A percentile compares a stretch with the other conserved stretches of the same genome.
Conservation (phyloP, 2,329 filamentous ascomycete genomes). For the Trichophyton schoenleinii region DNA sequence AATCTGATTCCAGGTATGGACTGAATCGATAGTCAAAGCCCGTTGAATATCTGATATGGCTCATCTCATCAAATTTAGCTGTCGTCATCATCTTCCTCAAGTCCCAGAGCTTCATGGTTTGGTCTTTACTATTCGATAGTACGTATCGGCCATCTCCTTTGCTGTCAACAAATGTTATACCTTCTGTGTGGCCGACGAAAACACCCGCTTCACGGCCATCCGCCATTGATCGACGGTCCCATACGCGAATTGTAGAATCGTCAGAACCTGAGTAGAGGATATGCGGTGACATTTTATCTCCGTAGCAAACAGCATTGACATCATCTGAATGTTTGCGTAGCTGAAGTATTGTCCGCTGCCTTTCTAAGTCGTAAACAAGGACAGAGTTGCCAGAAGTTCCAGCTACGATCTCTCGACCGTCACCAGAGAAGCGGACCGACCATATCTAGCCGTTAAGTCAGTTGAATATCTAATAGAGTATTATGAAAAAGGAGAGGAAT, state of each 20-base stretch:
- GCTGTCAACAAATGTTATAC: constrained; percentile 57
- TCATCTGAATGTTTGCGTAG: constrained; percentile 72
- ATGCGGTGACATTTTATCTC: constrained; percentile 75
- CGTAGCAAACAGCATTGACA: constrained; percentile 94
- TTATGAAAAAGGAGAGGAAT: background rate
- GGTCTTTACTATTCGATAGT: constrained; percentile 87
- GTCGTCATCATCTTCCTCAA: constrained; percentile 75
- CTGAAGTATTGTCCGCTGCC: constrained; percentile 58
- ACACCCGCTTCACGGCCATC: constrained; percentile 51
- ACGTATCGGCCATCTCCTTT: constrained; percentile 86
- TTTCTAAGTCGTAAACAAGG: constrained; percentile 86
- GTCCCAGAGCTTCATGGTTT: constrained; percentile 97
- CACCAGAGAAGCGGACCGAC: constrained; percentile 84
- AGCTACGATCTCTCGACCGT: constrained; percentile 79
- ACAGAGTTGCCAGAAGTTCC: constrained; percentile 70
- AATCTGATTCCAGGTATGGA: constrained; percentile 42
- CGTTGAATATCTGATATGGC: constrained; percentile 42
- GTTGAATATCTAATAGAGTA: background rate
- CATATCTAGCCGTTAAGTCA: constrained; percentile 48
- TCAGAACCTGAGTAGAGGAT: constrained; percentile 94
- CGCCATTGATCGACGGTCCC: constrained; percentile 67
- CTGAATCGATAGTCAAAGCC: constrained; percentile 52
- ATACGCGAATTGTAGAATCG: constrained; percentile 86
- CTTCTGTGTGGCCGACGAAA: constrained; percentile 42
- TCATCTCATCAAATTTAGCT: constrained; percentile 41